Percentiles rank a stretch among this genome's conserved stretches.
Conservation (phyloP, 345 rosid species). For the Sonneratia alba region DNA sequence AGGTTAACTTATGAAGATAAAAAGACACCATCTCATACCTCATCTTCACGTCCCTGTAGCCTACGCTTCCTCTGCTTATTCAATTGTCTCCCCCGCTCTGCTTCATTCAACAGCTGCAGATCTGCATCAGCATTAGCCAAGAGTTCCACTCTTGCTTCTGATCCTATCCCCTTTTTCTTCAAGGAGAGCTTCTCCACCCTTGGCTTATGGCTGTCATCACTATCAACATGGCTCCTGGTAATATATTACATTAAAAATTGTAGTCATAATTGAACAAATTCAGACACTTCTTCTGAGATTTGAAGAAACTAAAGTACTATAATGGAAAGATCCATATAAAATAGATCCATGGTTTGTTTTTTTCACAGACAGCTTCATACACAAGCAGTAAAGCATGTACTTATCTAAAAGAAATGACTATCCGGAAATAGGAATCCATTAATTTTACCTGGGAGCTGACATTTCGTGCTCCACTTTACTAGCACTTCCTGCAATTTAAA, state of each 20-base stretch:
- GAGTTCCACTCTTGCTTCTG: slow-evolving; percentile 79
- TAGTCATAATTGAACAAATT: not conserved
- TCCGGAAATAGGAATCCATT: not conserved
- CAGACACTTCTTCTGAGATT: not conserved
- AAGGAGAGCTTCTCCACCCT: slow-evolving; percentile 68
- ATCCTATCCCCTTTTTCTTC: slow-evolving; percentile 86
- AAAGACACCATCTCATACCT: slow-evolving; percentile 26
- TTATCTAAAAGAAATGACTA: not conserved
- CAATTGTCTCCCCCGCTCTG: slow-evolving; percentile 75
- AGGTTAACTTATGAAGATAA: not conserved
- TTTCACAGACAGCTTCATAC: not conserved
- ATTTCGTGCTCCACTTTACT: slow-evolving; percentile 26
- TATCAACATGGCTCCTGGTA: slow-evolving; percentile 27
- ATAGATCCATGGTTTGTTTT: not conserved
- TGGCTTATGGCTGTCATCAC: slow-evolving; percentile 53
- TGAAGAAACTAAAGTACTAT: no score
- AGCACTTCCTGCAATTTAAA: slow-evolving; percentile 40
- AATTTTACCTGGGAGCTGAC: slow-evolving; percentile 43
- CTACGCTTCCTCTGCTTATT: slow-evolving; percentile 86
- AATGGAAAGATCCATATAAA: not conserved
- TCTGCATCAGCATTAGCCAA: slow-evolving; percentile 70
- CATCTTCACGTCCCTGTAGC: slow-evolving; percentile 88
- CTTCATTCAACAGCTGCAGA: slow-evolving; percentile 57
- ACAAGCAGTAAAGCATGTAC: not conserved
- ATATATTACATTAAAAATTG: slow-evolving; percentile 5